Evolutionary conservation across 768 basidiomycete genomes (phyloP), one percentile per base, ranked within the genome.

Genomic region (Russula olivacea): DNA sequence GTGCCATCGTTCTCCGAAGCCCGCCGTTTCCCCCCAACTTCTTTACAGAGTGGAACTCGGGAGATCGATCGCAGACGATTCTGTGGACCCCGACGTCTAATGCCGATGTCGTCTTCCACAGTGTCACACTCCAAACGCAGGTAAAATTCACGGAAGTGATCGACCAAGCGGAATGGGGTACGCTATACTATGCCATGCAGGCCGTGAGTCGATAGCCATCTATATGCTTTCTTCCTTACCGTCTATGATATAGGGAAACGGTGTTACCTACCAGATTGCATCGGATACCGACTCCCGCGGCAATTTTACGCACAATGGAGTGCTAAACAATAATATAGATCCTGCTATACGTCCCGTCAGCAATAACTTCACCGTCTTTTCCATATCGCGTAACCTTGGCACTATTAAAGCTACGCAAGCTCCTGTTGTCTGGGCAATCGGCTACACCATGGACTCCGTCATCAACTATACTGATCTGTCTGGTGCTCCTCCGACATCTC

Each of bases 401-500:
- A 61, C 12, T 14, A 71, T 73, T 34, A 43, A 49, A 17, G 50
- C 55, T 19, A 70, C 69, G 0, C 53, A 63, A 19, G 47, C 38
- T 1, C 69, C 74, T 0, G 61, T 71, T 17, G 68, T 72, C 2
- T 74, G 72, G 71, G 59, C 71, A 0, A 56, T 74, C 2, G 73
- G 74, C 17, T 69, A 68, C 47, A 61, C 70, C 7, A 66, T 70
- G 7, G 68, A 74, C 43, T 71, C 71, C 1, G 66, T 68, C 1
- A 61, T 72, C 54, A 45, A 54, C 32, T 74, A 70, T 32, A 67
- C 65, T 30, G 68, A 79, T 25, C 73, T 77, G 1, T 72, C 76
- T 34, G 77, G 76, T 38, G 74, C 66, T 2, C 73, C 71, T 25
- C 73, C 71, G n/a, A 80, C 81, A 63, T 59, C 68, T 2, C 75